These are phyloP conservation scores for Neonectria coccinea DNA, from an alignment of 2,329 filamentous ascomycete genomes.

Conservation along the genomic window DNA sequence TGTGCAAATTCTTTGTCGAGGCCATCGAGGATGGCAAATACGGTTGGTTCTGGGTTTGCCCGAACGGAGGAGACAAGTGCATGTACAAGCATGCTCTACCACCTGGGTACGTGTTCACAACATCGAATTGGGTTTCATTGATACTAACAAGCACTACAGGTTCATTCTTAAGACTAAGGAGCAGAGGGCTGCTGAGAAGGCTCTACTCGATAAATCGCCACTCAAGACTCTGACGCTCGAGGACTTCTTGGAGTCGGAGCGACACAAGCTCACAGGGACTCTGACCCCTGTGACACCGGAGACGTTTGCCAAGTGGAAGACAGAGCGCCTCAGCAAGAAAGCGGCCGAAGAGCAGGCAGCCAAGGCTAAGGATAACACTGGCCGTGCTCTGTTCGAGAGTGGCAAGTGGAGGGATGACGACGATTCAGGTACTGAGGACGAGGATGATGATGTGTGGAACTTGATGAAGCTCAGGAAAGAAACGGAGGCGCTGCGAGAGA, in stretches of 20 bases:
- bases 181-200: slow-evolving; percentile 94
- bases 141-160: slow-evolving; percentile 59
- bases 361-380: slow-evolving; percentile 94
- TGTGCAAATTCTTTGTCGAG: slow-evolving; percentile 98
- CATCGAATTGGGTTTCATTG: background rate
- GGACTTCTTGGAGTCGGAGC: slow-evolving; percentile 96
- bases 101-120: slow-evolving; percentile 76
- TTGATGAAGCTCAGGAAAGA: slow-evolving; percentile 84
- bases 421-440: slow-evolving; percentile 70
- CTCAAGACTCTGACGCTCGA: slow-evolving; percentile 94
- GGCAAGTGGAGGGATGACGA: slow-evolving; percentile 86
- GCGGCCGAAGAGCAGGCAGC: slow-evolving; percentile 90
- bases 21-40: slow-evolving; percentile 99
- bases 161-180: slow-evolving; percentile 99
- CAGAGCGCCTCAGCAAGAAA: slow-evolving; percentile 94
- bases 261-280: slow-evolving; percentile 91
- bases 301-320: slow-evolving; percentile 96
- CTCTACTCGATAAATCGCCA: slow-evolving; percentile 93
- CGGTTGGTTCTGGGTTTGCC: slow-evolving; percentile 99
- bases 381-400: slow-evolving; percentile 94
- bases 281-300: slow-evolving; percentile 95
- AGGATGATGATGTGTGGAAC: slow-evolving; percentile 80
- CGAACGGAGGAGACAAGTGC: slow-evolving; percentile 96
- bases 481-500: slow-evolving; percentile 79
- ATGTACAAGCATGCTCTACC: slow-evolving; percentile 98